Percentiles rank a stretch among this genome's conserved stretches.
Conservation (phyloP, 805 yeast species). For the Metschnikowia rubicola region DNA sequence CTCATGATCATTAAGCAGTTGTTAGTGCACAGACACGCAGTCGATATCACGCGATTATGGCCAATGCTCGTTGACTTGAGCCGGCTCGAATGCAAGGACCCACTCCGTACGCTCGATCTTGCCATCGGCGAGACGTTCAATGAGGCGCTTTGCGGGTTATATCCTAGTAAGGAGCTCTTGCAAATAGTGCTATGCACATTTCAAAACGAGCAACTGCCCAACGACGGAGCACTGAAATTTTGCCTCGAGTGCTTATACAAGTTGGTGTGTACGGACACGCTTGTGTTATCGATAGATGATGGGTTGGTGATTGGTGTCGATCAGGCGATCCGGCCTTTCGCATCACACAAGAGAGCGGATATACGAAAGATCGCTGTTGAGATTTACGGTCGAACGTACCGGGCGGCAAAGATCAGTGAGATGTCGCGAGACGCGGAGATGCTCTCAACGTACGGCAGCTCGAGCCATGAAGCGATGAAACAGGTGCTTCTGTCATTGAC, state of each 20-base stretch:
- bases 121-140: constrained; percentile 31
- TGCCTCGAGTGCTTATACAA: constrained; percentile 26
- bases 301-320: constrained; percentile 26
- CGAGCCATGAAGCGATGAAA: constrained; percentile 15
- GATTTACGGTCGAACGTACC: constrained; percentile 36
- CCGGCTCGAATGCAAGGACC: constrained; percentile 5
- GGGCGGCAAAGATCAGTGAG: constrained; percentile 17
- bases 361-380: constrained; percentile 37
- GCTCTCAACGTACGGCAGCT: background rate
- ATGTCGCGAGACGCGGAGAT: constrained; percentile 13
- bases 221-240: constrained; percentile 15
- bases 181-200: constrained; percentile 16
- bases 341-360: constrained; percentile 31
- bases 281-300: constrained; percentile 19
- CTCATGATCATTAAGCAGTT: constrained; percentile 36
- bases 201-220: background rate
- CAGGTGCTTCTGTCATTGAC: constrained; percentile 37
- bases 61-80: constrained; percentile 21
- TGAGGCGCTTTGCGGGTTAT: constrained; percentile 29
- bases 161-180: constrained; percentile 21
- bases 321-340: constrained; percentile 22
- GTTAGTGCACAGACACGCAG: constrained; percentile 24
- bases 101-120: constrained; percentile 19
- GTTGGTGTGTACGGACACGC: constrained; percentile 21
- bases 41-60: constrained; percentile 26